Evolutionary conservation across 179 eudicot genomes (phyloP), one percentile per base, ranked within the genome.

Genomic region (Actinidia chinensis): DNA sequence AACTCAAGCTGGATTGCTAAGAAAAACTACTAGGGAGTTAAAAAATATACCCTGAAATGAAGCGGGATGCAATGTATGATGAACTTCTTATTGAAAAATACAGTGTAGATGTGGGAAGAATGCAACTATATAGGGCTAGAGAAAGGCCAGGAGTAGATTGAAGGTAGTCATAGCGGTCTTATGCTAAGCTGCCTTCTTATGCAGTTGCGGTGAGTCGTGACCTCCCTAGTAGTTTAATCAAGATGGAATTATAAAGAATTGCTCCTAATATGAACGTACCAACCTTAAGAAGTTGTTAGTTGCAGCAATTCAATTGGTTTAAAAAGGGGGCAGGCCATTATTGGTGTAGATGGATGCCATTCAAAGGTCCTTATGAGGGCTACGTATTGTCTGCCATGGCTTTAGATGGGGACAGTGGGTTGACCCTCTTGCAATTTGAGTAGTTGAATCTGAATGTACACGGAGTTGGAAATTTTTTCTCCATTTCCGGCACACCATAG

Each of bases 321-420:
- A 5, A 1, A 13, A 15, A 20, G 22, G 28, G 73, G 3, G 73
- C 20, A 69, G 55, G 23, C 73, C 55, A 28, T 2, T 44, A 4
- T 13, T 13, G 28, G 73, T 4, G 12, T 47, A 18, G 73, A 69
- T 69, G 73, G 54, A 4, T 69, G 73, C 22, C 73, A 69, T 69
- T 69, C 2, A 43, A 43, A 6, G 33, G 28, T 4, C 73, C 55
- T 0, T 50, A 1, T 8, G 23, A 8, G 6, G 55, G 17, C 55
- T 47, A 1, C 10, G n/a, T 69, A n/a, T 28, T 69, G 2, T 4
- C 73, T 46, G 33, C 28, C 11, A 14, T 69, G 5, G 73, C 28
- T 14, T 2, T 69, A 6, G 73, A 69, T 46, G 25, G 3, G 50
- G n/a, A 69, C 9, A 69, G 47, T 44, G 40, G 73, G 2, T 7